phyloP scores from a whole-genome alignment of 805 yeast species.

The Hanseniaspora jakobsenii region DNA sequence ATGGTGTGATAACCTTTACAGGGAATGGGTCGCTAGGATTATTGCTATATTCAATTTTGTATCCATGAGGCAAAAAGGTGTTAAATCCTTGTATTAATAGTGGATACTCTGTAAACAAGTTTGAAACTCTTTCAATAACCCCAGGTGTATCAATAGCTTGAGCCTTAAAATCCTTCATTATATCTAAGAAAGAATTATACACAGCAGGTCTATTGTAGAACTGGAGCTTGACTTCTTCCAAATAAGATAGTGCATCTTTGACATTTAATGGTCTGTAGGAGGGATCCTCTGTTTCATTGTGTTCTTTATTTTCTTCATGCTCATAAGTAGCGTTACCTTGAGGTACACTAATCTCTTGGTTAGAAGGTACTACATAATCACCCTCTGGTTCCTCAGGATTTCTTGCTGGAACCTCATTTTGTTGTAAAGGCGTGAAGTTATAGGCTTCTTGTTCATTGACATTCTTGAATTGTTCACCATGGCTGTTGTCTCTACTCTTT shows the following conservation, averaged over 20 bases:
- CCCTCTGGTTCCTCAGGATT: no score
- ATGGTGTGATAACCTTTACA: slow-evolving; percentile 87
- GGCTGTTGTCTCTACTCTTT: not conserved
- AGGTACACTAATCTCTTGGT: no score
- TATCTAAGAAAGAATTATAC: slow-evolving; percentile 88
- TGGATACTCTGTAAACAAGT: slow-evolving; percentile 85
- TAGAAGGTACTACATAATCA: no score
- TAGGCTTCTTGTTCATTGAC: not conserved
- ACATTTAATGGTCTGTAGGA: slow-evolving; percentile 76
- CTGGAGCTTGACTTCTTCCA: slow-evolving; percentile 90
- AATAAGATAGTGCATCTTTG: slow-evolving; percentile 86
- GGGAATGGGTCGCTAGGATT: slow-evolving; percentile 88
- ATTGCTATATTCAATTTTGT: slow-evolving; percentile 76
- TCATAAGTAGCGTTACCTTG: not conserved
- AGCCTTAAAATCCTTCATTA: slow-evolving; percentile 97
- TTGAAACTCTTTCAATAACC: slow-evolving; percentile 88
- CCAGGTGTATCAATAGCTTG: slow-evolving; percentile 97
- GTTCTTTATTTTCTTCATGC: slow-evolving; percentile 11
- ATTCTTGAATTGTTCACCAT: not conserved
- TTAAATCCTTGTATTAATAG: slow-evolving; percentile 92
- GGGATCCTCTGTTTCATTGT: slow-evolving; percentile 19
- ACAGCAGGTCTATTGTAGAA: slow-evolving; percentile 89
- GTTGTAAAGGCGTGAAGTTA: no score
- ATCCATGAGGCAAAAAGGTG: slow-evolving; percentile 95
- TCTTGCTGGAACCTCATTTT: not conserved